A percentile compares a stretch with the other conserved stretches of the same genome.
phyloP scores from a whole-genome alignment of 163 green algal genomes.

The Chloromonas sp. region DNA sequence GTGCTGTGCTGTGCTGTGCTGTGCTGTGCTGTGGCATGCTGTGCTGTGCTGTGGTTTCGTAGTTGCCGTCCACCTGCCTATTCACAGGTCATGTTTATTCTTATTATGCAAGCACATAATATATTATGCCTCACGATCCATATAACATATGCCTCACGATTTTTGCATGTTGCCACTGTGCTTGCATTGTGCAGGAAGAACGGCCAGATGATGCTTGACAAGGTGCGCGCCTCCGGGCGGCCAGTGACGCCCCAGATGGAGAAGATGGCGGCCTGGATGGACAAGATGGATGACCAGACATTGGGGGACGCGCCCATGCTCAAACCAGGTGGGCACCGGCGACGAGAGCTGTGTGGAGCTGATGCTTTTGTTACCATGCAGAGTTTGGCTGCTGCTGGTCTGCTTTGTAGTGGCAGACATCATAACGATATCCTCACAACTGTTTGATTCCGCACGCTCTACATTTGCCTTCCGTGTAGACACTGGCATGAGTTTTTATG shows the following conservation, averaged over 20 bases:
- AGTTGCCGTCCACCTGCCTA: no score
- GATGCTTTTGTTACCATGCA: neutral
- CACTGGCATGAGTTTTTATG: no score
- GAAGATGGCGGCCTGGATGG: slow-evolving; percentile 69
- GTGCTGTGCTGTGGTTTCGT: no score
- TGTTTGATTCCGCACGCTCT: neutral
- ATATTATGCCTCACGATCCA: no score
- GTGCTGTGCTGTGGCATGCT: no score
- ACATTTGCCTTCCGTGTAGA: no score
- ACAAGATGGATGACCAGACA: slow-evolving; percentile 56
- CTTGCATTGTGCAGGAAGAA: neutral
- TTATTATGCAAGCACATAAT: no score
- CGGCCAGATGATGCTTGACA: slow-evolving; percentile 59
- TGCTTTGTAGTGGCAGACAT: neutral
- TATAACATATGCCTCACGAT: no score
- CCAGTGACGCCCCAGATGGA: slow-evolving; percentile 56
- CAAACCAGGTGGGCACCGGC: slow-evolving; percentile 29
- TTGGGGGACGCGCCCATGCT: slow-evolving; percentile 48
- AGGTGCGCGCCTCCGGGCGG: slow-evolving; percentile 46
- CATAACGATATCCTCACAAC: neutral
- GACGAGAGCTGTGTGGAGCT: neutral
- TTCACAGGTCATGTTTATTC: no score
- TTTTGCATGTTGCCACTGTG: neutral
- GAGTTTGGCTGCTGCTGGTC: neutral
- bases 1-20: no score